A percentile compares a stretch with the other conserved stretches of the same genome.
Evolutionary conservation across 352 stramenopile species (phyloP).

Genomic region (Pythium sp.): DNA sequence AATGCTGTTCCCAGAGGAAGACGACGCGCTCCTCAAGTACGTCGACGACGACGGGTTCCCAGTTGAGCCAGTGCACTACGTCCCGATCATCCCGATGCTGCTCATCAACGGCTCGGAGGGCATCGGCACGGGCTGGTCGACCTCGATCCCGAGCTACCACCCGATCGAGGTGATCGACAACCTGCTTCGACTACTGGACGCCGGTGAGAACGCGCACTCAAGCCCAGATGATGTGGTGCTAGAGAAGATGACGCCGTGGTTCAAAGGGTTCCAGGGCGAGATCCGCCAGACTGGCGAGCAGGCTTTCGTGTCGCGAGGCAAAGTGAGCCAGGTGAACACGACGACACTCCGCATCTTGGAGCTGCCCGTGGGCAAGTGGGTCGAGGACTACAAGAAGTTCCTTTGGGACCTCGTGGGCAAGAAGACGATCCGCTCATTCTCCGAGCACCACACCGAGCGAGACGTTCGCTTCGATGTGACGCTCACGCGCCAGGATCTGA

Average conservation of each 20-base stretch:
- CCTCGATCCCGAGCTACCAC: constrained; percentile 94
- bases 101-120: constrained; percentile 98
- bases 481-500: constrained; percentile 74
- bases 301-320: constrained; percentile 73
- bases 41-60: constrained; percentile 97
- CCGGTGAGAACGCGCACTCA: constrained; percentile 41
- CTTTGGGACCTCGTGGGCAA: constrained; percentile 92
- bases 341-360: constrained; percentile 96
- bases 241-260: constrained; percentile 91
- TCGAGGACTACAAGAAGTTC: constrained; percentile 98
- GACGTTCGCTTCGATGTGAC: constrained; percentile 82
- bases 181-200: constrained; percentile 79
- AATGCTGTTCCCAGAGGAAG: constrained; percentile 97
- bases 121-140: constrained; percentile 98
- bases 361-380: constrained; percentile 97
- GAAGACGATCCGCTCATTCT: constrained; percentile 88
- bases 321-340: constrained; percentile 78
- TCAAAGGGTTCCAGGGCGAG: constrained; percentile 94
- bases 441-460: constrained; percentile 96
- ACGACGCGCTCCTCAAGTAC: constrained; percentile 96
- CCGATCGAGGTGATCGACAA: constrained; percentile 96
- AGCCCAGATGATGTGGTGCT: constrained; percentile 30
- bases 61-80: constrained; percentile 98
- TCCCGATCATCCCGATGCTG: constrained; percentile 95
- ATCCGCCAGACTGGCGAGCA: constrained; percentile 73